Base-by-base conservation (phyloP, 305 asterid species). In the Solanum hybrid region DNA sequence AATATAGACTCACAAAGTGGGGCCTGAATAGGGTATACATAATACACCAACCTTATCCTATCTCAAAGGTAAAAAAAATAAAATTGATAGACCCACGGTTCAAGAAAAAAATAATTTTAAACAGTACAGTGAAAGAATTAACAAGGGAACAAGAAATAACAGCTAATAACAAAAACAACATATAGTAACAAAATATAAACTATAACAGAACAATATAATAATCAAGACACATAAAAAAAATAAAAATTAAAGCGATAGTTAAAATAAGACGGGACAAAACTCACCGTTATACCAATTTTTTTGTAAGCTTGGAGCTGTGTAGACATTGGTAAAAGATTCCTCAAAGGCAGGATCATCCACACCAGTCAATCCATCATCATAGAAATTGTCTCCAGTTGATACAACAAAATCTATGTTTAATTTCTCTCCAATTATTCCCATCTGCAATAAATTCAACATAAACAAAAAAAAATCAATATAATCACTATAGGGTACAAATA, bases 321-420 rank as follows among this genome's bases (percentile, higher is more conserved):
- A 96, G 33, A 95, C 61, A 9, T 93, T 87, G 64, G 90, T 92
- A 75, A 96, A 96, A 8, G 98, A 96, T 39, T 94, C 91, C 37
- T 94, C 92, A 90, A 95, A 96, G 0, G 94, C 93, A 33, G 92
- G 91, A 92, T 96, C 98, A 69, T 95, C 89, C 20, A 67, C 93
- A 61, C 92, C 92, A 2, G 22, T 91, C 79, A 96, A 88, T 88
- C 98, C 98, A 46, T 90, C 8, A 0, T 94, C 93, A 39, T 94
- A 94, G 42, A 94, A 94, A 78, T 94, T 94, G 90, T 94, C 96
- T 4, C 98, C 98, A 0, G 96, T 93, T 4, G 98, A 96, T 26
- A 96, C 91, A 10, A 94, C 89, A 71, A 96, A 95, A 91, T 96
- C 98, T 5, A 90, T 28, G 6, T 93, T 92, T 87, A 89, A 87